A percentile compares a stretch with the other conserved stretches of the same genome.
phyloP scores from a whole-genome alignment of 371 early-diverging fungal species.

The Rhizopus microsporus region DNA sequence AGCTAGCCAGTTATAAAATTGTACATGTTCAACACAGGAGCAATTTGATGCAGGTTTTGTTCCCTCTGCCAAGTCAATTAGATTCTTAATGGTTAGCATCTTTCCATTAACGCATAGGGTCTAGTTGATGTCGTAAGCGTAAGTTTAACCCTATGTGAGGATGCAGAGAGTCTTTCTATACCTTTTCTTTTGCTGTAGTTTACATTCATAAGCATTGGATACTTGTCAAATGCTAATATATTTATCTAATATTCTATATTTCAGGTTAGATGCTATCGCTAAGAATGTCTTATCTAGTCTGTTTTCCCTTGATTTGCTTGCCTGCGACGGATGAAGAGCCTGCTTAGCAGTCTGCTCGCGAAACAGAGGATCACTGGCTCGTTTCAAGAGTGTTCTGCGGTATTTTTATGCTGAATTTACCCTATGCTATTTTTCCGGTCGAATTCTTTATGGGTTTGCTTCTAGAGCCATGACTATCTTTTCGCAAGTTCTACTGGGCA shows the following conservation, averaged over 20 bases:
- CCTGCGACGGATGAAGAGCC: no score
- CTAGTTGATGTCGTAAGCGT: constrained; percentile 15
- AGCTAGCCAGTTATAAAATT: constrained; percentile 5
- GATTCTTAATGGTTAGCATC: constrained; percentile 11
- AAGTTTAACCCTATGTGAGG: constrained; percentile 10
- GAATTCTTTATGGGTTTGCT: constrained; percentile 7
- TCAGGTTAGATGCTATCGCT: background rate
- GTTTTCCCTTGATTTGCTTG: background rate
- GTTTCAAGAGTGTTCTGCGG: constrained; percentile 2
- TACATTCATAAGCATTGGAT: constrained; percentile 1
- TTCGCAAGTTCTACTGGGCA: constrained; percentile 7
- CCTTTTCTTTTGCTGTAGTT: constrained; percentile 4
- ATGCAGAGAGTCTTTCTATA: constrained; percentile 13
- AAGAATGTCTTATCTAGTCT: constrained; percentile 1
- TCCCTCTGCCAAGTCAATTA: background rate
- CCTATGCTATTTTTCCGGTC: constrained; percentile 4
- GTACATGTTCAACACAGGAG: constrained; percentile 12
- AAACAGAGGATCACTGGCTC: background rate
- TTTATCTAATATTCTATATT: constrained; percentile 9
- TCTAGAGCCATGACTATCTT: constrained; percentile 7
- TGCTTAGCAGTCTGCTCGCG: no score
- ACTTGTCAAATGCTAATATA: background rate
- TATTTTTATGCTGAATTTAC: background rate
- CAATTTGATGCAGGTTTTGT: background rate
- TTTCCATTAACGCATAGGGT: constrained; percentile 11